Evolutionary conservation across 192 early-diverging fungal species (phyloP).

Genomic region (Linnemannia zychae): DNA sequence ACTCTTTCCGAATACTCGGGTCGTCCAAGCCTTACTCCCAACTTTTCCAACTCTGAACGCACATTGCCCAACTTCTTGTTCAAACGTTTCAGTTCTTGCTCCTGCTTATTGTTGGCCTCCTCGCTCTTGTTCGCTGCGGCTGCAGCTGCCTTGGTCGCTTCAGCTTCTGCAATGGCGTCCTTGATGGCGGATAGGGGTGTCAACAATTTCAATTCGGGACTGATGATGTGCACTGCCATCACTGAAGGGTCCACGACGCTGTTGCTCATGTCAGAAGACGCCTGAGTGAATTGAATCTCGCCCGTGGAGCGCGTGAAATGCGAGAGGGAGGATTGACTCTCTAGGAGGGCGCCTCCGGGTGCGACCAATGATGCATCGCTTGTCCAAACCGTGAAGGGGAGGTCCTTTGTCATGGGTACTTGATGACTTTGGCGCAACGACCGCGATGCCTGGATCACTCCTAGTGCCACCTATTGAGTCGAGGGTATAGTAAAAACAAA

Average conservation of each 20-base stretch:
- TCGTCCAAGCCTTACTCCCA: conserved; percentile 13
- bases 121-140: background rate
- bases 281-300: conserved; percentile 23
- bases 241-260: conserved; percentile 1
- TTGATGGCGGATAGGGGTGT: conserved; percentile 41
- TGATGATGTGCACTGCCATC: conserved; percentile 25
- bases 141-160: background rate
- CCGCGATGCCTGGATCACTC: conserved; percentile 65
- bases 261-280: conserved; percentile 3
- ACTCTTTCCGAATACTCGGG: conserved; percentile 33
- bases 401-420: conserved; percentile 54
- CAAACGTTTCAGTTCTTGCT: conserved; percentile 39
- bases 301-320: conserved; percentile 39
- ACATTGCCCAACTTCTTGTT: conserved; percentile 30
- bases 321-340: conserved; percentile 21
- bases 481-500: background rate
- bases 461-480: conserved; percentile 47
- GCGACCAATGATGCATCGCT: conserved; percentile 43
- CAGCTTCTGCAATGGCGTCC: conserved; percentile 14
- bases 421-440: conserved; percentile 68
- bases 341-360: conserved; percentile 30
- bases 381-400: conserved; percentile 64
- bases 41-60: conserved; percentile 21
- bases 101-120: conserved; percentile 8
- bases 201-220: conserved; percentile 33